A percentile compares a stretch with the other conserved stretches of the same genome.
phyloP scores from a whole-genome alignment of 2,329 filamentous ascomycete genomes.

The Paraphaeosphaeria sporulosa region DNA sequence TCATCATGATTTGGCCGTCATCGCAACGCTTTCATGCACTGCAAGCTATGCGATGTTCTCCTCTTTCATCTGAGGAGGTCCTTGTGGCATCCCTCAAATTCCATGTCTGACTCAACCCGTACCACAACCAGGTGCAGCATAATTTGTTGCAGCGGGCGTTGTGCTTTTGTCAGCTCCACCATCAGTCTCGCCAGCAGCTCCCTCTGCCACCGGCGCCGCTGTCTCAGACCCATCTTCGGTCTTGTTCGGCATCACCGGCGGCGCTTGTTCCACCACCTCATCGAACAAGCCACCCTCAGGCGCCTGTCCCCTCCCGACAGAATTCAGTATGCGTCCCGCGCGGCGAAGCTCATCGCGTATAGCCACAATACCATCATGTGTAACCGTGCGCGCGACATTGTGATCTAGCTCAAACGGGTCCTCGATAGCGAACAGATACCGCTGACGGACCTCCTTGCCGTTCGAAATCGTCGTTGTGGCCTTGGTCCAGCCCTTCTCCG shows the following conservation, averaged over 20 bases:
- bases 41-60: not conserved
- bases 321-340: conserved; percentile 69
- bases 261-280: conserved; percentile 35
- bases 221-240: not conserved
- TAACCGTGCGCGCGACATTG: conserved; percentile 88
- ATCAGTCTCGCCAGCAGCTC: not conserved
- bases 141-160: not conserved
- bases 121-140: not conserved
- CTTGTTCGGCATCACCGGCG: conserved; percentile 13
- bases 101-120: not conserved
- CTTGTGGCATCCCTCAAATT: not conserved
- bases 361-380: conserved; percentile 79
- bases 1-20: not conserved
- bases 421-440: conserved; percentile 88
- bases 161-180: not conserved
- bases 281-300: conserved; percentile 48
- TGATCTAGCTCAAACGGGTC: conserved; percentile 90
- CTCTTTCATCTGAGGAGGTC: not conserved
- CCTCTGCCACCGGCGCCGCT: not conserved
- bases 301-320: conserved; percentile 31
- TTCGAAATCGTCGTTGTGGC: conserved; percentile 73
- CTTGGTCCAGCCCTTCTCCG: conserved; percentile 85
- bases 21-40: not conserved
- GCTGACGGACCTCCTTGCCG: conserved; percentile 74
- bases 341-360: conserved; percentile 86